Percentiles rank a stretch among this genome's conserved stretches.
These are phyloP conservation scores for Lithospermum erythrorhizon DNA, from an alignment of 257 asterid genomes.

Conservation along the genomic window DNA sequence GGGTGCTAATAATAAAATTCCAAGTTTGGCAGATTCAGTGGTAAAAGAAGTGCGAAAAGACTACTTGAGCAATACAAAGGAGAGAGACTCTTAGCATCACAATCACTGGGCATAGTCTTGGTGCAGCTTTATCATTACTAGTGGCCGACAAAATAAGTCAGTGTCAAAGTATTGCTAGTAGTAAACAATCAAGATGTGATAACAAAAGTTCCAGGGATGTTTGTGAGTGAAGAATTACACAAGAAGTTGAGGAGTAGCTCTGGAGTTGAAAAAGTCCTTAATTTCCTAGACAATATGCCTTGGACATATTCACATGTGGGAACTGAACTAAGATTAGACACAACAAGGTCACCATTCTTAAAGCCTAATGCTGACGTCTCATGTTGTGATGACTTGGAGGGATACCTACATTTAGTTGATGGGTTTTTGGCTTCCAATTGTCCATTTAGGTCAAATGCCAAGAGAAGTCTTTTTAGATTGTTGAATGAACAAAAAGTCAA, in stretches of 20 bases:
- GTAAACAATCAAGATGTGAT: slow-evolving; percentile 71
- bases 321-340: slow-evolving; percentile 45
- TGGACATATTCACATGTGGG: slow-evolving; percentile 90
- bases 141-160: slow-evolving; percentile 57
- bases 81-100: slow-evolving; percentile 66
- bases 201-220: slow-evolving; percentile 80
- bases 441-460: no score
- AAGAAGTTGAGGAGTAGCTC: slow-evolving; percentile 47
- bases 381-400: slow-evolving; percentile 57
- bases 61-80: slow-evolving; percentile 62
- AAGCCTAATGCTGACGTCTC: slow-evolving; percentile 28
- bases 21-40: slow-evolving; percentile 60
- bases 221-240: slow-evolving; percentile 5
- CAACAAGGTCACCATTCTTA: slow-evolving; percentile 42
- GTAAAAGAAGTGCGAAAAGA: slow-evolving; percentile 44
- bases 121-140: slow-evolving; percentile 72
- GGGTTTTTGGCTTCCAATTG: slow-evolving; percentile 16
- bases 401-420: slow-evolving; percentile 52
- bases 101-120: slow-evolving; percentile 80
- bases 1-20: slow-evolving; percentile 43
- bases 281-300: slow-evolving; percentile 36
- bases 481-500: no score
- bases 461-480: no score
- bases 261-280: slow-evolving; percentile 44
- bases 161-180: slow-evolving; percentile 50